Base-by-base conservation (phyloP, 805 yeast genomes). In the Yarrowia hollandica region DNA sequence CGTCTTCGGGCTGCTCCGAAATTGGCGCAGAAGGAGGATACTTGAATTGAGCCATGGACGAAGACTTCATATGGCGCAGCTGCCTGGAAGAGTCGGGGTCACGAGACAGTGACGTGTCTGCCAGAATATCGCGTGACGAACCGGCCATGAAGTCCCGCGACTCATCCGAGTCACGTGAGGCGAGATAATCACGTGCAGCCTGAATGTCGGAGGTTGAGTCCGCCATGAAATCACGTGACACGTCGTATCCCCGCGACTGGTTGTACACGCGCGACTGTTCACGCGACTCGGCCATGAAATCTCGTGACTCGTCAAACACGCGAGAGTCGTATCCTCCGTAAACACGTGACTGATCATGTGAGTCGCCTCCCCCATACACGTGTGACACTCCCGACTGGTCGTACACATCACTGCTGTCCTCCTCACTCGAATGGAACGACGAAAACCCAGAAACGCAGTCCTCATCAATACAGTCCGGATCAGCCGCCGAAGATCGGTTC, bases 21-120 rank as follows among this genome's bases (percentile, higher is more conserved):
- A 15, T 9, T 6, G 41, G 31, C 5, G 60, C 15, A 19, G 55
- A 10, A 12, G 52, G 35, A 10, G 61, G 61, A 18, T 57, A 60
- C 56, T 55, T 38, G 41, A 60, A 60, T 22, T 38, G 52, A 7
- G 46, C 50, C 48, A 57, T 41, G 21, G 59, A 57, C 7, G 61
- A 37, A 4, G 59, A 37, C 19, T 42, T 57, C 34, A 57, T 23
- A n/a, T 38, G 34, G 0, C 33, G 25, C 14, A 31, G n/a, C 11
- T 33, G 57, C 3, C 42, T 21, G 1, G 33, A 16, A 23, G 44
- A 12, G 23, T 26, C 50, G n/a, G 34, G 12, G 22, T 39, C 48
- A 14, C 16, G 48, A 3, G 48, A 26, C n/a, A n/a, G 34, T 25
- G 28, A 25, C 28, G 28, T 25, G 28, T 9, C 38, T 21, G 42